These are phyloP conservation scores for Lactifluus rugatus DNA, from an alignment of 768 basidiomycete genomes.

Conservation along the genomic window DNA sequence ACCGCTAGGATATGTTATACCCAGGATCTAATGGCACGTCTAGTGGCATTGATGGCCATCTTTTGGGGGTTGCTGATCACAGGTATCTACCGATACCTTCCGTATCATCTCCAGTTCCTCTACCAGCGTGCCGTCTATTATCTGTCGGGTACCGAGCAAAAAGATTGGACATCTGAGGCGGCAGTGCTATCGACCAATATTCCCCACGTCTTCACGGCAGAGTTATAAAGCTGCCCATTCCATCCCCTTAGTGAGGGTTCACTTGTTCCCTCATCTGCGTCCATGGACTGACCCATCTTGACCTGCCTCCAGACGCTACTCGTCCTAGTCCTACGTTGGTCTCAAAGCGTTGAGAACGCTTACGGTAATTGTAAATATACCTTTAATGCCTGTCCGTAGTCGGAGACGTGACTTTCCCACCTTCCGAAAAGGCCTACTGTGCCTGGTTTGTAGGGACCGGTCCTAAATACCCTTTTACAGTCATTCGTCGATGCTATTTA, in stretches of 20 bases:
- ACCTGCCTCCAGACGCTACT: background rate
- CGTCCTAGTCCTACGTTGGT: background rate
- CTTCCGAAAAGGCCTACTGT: background rate
- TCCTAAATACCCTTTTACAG: background rate
- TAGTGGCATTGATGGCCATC: conserved; percentile 27
- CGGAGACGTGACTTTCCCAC: background rate
- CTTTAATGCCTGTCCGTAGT: background rate
- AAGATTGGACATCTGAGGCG: conserved; percentile 6
- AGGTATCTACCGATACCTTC: conserved; percentile 48
- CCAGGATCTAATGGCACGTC: background rate
- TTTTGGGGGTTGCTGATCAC: conserved; percentile 37
- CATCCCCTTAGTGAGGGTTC: background rate
- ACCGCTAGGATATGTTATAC: conserved; percentile 3
- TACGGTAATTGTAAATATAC: background rate
- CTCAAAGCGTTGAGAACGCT: background rate
- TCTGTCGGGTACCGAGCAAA: conserved; percentile 42
- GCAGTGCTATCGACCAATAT: conserved; percentile 1
- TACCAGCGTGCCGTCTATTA: conserved; percentile 50
- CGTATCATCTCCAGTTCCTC: conserved; percentile 45
- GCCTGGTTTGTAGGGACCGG: background rate
- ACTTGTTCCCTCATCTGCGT: background rate
- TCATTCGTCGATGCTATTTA: background rate
- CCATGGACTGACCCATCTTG: background rate
- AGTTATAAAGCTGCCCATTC: conserved; percentile 1
- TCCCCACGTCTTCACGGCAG: background rate